Percentiles rank a stretch among this genome's conserved stretches.
Conservation (phyloP, 2,329 filamentous ascomycete genomes). For the Xylaria sp. region DNA sequence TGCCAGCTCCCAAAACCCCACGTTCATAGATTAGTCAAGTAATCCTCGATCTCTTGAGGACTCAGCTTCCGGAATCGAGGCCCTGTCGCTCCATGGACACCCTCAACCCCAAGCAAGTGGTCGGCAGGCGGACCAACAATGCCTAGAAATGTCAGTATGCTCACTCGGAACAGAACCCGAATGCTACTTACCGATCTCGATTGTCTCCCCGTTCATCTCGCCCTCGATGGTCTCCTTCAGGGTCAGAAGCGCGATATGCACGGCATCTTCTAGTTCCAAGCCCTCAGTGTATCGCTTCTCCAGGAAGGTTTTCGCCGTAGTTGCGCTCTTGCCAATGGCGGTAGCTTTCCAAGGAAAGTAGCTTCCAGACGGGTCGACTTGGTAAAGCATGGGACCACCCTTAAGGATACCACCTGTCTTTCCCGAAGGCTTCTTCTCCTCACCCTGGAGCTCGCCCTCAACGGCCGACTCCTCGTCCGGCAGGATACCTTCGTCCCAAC, state of each 20-base stretch:
- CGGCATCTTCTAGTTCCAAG: slow-evolving; percentile 94
- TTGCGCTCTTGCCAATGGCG: slow-evolving; percentile 97
- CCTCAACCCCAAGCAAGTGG: slow-evolving; percentile 88
- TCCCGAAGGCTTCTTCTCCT: slow-evolving; percentile 75
- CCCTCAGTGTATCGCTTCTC: slow-evolving; percentile 99
- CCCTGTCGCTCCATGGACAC: slow-evolving; percentile 80
- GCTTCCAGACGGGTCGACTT: slow-evolving; percentile 97
- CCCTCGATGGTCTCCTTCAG: slow-evolving; percentile 99
- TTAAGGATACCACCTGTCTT: slow-evolving; percentile 97
- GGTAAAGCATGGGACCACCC: slow-evolving; percentile 95
- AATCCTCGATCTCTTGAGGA: slow-evolving; percentile 98
- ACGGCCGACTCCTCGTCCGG: slow-evolving; percentile 73
- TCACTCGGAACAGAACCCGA: neutral
- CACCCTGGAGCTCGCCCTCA: slow-evolving; percentile 53
- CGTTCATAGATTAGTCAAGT: slow-evolving; percentile 91
- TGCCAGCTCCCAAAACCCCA: slow-evolving; percentile 28
- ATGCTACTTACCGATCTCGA: slow-evolving; percentile 80
- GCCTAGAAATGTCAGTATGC: slow-evolving; percentile 55
- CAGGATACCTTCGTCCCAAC: slow-evolving; percentile 96
- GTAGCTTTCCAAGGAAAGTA: slow-evolving; percentile 99
- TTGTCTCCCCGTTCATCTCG: slow-evolving; percentile 98
- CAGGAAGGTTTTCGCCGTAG: slow-evolving; percentile 97
- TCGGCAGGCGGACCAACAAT: slow-evolving; percentile 95
- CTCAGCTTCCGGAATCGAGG: slow-evolving; percentile 92
- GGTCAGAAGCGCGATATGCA: slow-evolving; percentile 95